phyloP scores from a whole-genome alignment of 345 rosid genomes.

The Rhizophora mangle region DNA sequence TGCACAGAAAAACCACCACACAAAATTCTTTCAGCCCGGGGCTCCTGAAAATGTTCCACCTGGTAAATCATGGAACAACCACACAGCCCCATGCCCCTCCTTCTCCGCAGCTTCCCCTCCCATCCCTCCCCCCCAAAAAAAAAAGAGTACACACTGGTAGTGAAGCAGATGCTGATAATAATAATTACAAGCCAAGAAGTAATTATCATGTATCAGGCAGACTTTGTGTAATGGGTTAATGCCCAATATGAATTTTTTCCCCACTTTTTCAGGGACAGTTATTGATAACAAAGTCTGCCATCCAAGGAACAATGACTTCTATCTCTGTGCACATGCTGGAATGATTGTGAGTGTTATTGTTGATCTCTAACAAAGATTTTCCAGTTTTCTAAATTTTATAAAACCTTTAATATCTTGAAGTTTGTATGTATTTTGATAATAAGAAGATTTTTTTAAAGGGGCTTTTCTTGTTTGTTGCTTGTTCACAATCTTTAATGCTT shows the following conservation, averaged over 20 bases:
- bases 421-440: not conserved
- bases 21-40: slow-evolving; percentile 29
- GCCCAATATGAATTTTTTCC: not conserved
- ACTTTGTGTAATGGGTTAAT: not conserved
- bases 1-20: slow-evolving; percentile 41
- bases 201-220: too few species aligned
- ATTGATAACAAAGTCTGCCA: slow-evolving; percentile 40
- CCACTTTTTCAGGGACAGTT: slow-evolving; percentile 33
- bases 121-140: not conserved
- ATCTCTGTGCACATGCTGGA: slow-evolving; percentile 45
- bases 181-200: too few species aligned
- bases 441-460: not conserved
- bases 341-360: slow-evolving; percentile 39
- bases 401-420: not conserved
- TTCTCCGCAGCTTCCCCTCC: too few species aligned
- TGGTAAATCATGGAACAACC: slow-evolving; percentile 9
- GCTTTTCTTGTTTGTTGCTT: not conserved
- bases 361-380: not conserved
- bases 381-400: not conserved
- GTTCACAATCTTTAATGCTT: not conserved
- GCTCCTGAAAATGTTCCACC: slow-evolving; percentile 40
- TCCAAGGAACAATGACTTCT: slow-evolving; percentile 41
- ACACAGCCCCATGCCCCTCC: too few species aligned
- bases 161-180: too few species aligned
- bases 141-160: too few species aligned